Conservation (phyloP, 2,329 filamentous ascomycete species). For the Triangularia verruculosa region DNA sequence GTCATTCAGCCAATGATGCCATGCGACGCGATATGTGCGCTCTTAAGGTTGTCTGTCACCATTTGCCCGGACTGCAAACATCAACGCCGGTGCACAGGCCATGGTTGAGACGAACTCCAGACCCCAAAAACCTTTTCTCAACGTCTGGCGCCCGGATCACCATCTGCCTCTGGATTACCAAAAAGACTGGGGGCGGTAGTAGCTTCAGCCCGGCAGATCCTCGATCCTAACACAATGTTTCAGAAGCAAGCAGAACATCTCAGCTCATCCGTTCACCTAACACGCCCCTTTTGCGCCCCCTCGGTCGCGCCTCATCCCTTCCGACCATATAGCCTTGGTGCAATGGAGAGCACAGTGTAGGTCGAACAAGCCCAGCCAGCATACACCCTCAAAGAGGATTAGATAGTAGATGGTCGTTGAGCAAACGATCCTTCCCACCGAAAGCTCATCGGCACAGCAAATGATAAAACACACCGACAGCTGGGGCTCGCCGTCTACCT, state of each 20-base stretch:
- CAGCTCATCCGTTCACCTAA: background rate
- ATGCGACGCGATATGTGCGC: background rate
- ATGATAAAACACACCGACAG: background rate
- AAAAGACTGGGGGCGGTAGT: background rate
- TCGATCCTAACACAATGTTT: background rate
- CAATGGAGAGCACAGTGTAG: background rate
- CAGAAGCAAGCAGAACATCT: background rate
- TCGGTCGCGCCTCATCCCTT: background rate
- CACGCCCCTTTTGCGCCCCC: background rate
- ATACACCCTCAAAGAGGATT: too few relatives aligned
- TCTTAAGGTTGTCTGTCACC: background rate
- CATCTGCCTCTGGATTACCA: background rate
- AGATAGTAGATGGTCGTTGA: background rate
- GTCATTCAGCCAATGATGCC: background rate
- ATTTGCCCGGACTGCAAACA: background rate
- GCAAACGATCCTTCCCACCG: background rate
- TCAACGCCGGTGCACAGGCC: too few relatives aligned
- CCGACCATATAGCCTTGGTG: background rate
- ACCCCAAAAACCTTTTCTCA: background rate
- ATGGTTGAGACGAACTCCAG: background rate
- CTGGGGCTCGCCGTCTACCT: too few relatives aligned
- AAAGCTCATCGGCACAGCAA: background rate
- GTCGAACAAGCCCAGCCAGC: too few relatives aligned
- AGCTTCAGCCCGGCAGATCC: background rate
- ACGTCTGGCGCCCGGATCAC: background rate